A percentile compares a stretch with the other conserved stretches of the same genome.
Conservation (phyloP, 495 filamentous ascomycete genomes). For the Aspergillus cristatus region DNA sequence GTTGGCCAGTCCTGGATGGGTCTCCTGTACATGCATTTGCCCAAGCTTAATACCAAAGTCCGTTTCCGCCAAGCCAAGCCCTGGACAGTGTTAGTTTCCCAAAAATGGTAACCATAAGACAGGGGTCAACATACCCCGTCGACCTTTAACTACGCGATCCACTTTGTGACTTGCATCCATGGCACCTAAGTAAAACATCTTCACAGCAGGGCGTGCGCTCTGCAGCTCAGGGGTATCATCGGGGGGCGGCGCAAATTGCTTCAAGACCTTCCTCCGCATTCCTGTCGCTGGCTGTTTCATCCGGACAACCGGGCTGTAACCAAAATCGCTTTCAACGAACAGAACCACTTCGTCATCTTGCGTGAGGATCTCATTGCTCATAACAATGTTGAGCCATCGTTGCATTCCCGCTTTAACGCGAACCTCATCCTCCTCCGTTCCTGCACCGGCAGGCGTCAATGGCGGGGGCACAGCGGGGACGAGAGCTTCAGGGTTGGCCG, state of each 20-base stretch:
- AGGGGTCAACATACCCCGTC: conserved; percentile 69
- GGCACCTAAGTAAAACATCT: conserved; percentile 88
- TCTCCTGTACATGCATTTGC: conserved; percentile 78
- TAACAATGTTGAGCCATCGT: conserved; percentile 88
- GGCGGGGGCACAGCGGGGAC: conserved; percentile 93
- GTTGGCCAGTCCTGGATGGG: conserved; percentile 73
- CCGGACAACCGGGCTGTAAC: conserved; percentile 90
- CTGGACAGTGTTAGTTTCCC: conserved; percentile 32
- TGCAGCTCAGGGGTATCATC: conserved; percentile 95
- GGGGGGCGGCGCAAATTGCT: conserved; percentile 96
- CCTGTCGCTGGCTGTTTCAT: conserved; percentile 97
- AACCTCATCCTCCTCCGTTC: conserved; percentile 92
- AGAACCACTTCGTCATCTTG: conserved; percentile 93
- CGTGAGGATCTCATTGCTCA: conserved; percentile 84
- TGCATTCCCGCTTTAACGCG: conserved; percentile 85
- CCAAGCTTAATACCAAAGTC: conserved; percentile 87
- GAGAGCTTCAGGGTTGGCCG: conserved; percentile 92
- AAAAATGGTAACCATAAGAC: no score
- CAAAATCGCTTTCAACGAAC: conserved; percentile 97
- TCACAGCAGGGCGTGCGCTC: conserved; percentile 80
- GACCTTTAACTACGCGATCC: conserved; percentile 83
- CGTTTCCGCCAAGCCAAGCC: conserved; percentile 83
- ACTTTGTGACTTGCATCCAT: conserved; percentile 96
- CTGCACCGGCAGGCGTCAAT: conserved; percentile 84
- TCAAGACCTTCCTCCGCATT: conserved; percentile 86